Base-by-base conservation (phyloP, 768 basidiomycete genomes). In the Lactarius indigo region DNA sequence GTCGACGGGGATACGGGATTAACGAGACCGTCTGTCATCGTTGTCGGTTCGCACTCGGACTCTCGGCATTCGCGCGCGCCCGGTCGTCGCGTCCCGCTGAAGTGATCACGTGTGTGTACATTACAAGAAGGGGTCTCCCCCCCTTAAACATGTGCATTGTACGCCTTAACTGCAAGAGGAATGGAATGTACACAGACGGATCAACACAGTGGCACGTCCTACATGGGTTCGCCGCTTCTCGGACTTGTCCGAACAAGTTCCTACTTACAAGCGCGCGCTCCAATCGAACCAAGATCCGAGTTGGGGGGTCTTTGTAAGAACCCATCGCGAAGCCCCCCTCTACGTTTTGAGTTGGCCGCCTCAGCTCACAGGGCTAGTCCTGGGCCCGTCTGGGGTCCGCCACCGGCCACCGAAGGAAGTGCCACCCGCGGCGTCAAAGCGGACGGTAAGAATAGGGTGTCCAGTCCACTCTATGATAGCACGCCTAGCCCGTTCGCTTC, bases 241-340 rank as follows among this genome's bases (percentile, higher is more conserved):
- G 64, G 59, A 26, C 23, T 26, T 44, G 30, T 47, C 59, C 64
- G 55, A 12, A 18, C 7, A 2, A 33, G 26, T 23, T 26, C 59
- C 33, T 44, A 26, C 59, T 57, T 61, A 47, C 54, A 50, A 57
- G 59, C 60, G 60, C 65, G 42, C 42, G 60, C 44, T 28, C 56
- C 63, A 33, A 37, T 20, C 5, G 54, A 26, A 31, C 30, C 44
- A 52, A 61, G 42, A 37, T 57, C 44, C 59, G 64, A 42, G 23
- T 23, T 52, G n/a, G n/a, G n/a, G 15, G 42, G 6, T 35, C 35
- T 35, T 10, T 35, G 1, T 13, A 13, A 37, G 37, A 37, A 44
- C 41, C 1, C 41, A 42, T 42, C 41, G 17, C 41, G 41, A 42
- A 18, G 17, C 41, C 17, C 41, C 17, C 12, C 17, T 42, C 41